A percentile compares a stretch with the other conserved stretches of the same genome.
Conservation (phyloP, 208 protist species). For the Crithidia brevicula region DNA sequence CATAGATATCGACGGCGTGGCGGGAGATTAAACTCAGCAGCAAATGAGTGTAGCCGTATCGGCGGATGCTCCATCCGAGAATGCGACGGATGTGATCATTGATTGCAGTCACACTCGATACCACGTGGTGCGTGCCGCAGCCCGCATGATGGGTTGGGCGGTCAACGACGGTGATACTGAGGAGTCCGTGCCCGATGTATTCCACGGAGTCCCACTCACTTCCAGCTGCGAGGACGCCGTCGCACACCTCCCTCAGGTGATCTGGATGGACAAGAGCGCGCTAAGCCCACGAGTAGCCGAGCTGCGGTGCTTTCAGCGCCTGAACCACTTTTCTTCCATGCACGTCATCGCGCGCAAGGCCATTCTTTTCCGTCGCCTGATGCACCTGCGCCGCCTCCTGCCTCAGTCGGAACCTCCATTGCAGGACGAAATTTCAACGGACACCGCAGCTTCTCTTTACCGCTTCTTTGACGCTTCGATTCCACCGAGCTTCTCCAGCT, state of each 20-base stretch:
- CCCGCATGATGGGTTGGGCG: conserved; percentile 57
- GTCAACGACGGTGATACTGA: conserved; percentile 51
- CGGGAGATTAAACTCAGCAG: too few relatives aligned
- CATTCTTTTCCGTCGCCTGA: conserved; percentile 85
- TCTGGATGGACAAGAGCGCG: conserved; percentile 92
- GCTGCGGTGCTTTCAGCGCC: conserved; percentile 72
- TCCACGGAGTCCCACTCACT: conserved; percentile 40
- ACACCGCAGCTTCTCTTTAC: neutral
- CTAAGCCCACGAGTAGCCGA: conserved; percentile 51
- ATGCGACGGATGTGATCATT: conserved; percentile 40
- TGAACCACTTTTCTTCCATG: conserved; percentile 96
- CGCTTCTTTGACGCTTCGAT: conserved; percentile 29
- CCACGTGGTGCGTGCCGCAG: conserved; percentile 82
- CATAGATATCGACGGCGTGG: too few relatives aligned
- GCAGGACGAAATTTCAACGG: neutral
- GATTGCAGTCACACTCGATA: conserved; percentile 71
- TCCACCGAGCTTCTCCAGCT: conserved; percentile 65
- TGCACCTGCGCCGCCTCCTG: conserved; percentile 31
- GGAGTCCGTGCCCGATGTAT: conserved; percentile 41
- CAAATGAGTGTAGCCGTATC: neutral
- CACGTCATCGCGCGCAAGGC: conserved; percentile 90
- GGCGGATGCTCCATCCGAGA: too few relatives aligned
- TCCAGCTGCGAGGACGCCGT: conserved; percentile 1
- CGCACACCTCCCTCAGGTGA: conserved; percentile 64
- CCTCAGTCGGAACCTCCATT: neutral